phyloP scores from a whole-genome alignment of 2,329 filamentous ascomycete species.

The Aciculosporium take region DNA sequence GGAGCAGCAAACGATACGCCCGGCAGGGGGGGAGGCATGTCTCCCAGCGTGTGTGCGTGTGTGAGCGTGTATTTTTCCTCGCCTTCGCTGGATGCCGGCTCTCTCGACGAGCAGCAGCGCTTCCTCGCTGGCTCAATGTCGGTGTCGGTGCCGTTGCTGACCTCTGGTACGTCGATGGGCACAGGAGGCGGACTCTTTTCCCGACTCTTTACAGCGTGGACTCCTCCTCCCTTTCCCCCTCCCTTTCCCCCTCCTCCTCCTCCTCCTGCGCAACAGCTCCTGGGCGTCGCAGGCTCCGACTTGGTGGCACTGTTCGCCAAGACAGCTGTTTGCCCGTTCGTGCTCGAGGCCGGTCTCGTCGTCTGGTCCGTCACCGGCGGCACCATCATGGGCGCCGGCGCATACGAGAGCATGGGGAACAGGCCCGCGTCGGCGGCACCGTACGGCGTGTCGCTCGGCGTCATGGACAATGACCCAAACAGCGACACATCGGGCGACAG shows the following conservation, averaged over 20 bases:
- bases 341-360: constrained; percentile 8
- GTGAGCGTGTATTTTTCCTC: constrained; percentile 10
- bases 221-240: constrained; percentile 9
- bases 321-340: constrained; percentile 10
- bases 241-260: no score
- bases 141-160: constrained; percentile 2
- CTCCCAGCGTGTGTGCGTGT: constrained; percentile 9
- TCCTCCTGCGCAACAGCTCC: constrained; percentile 13
- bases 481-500: constrained; percentile 13
- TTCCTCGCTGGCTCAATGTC: constrained; percentile 9
- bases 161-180: constrained; percentile 8
- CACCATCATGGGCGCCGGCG: constrained; percentile 14
- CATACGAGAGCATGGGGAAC: constrained; percentile 20
- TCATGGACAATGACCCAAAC: constrained; percentile 17
- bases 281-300: constrained; percentile 2
- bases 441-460: constrained; percentile 13
- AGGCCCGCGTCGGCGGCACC: constrained; percentile 12
- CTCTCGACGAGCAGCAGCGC: constrained; percentile 17
- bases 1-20: constrained; percentile 11
- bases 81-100: constrained; percentile 7
- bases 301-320: constrained; percentile 11
- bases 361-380: constrained; percentile 7
- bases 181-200: constrained; percentile 1
- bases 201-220: constrained; percentile 3
- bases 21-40: constrained; percentile 8